Base-by-base conservation (phyloP, 176 grass and related monocot species). In the Carex kokanica region DNA sequence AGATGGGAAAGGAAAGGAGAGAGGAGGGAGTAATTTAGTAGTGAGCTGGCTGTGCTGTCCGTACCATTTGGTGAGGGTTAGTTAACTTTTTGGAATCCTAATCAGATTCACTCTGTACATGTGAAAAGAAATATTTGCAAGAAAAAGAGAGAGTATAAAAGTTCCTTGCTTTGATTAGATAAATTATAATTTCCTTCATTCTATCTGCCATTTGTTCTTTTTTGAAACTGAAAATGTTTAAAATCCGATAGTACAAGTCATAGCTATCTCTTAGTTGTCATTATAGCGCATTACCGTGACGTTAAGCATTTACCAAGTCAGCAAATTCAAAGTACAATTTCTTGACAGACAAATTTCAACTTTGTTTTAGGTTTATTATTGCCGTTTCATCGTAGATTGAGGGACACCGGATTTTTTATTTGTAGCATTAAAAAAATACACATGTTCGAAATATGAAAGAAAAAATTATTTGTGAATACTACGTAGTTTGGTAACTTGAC, bases 61-160 rank as follows among this genome's bases (percentile, higher is more conserved):
- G 40, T 82, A 45, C 45, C 8, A 54, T 81, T 81, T 81, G 78
- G 61, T 82, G 20, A 82, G 80, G 80, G 38, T 82, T 82, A 24
- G 80, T 82, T 67, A 68, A 67, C 40, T 18, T 51, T 64, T 68
- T 82, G 60, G 61, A 82, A 82, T 82, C 60, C 40, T 31, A 31
- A 47, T 61, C 78, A 81, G 59, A 62, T 81, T 81, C 18, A 20
- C 59, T 81, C 17, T 62, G 41, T 56, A 32, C 73, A 74, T 21
- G 27, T 0, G 6, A 38, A 68, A 12, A 68, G 0, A 52, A 27
- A 21, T 53, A 74, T 13, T 56, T 55, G 73, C 56, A 56, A 29
- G 8, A n/a, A 41, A 69, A 31, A 29, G 27, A 53, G 15, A 29
- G 13, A 52, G 43, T 25, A 74, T 53, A 25, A 53, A 40, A 73